These are phyloP conservation scores for Zymoseptoria pseudotritici DNA, from an alignment of 2,329 filamentous ascomycete genomes.

Conservation along the genomic window DNA sequence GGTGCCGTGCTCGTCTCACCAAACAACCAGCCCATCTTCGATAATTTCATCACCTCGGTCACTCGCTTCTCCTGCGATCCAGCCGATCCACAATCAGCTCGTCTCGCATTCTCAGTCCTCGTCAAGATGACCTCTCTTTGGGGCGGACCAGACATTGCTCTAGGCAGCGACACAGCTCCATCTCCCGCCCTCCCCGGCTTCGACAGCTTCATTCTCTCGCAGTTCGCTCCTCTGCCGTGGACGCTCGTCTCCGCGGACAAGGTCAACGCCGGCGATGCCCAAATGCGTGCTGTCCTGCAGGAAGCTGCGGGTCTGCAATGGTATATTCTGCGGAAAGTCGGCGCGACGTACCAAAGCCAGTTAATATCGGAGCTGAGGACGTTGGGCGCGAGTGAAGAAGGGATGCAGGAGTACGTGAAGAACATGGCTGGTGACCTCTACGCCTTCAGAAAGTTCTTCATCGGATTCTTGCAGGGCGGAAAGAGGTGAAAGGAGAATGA, in stretches of 20 bases:
- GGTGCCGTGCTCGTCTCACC: constrained; percentile 82
- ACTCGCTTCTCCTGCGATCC: constrained; percentile 76
- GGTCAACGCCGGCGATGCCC: constrained; percentile 81
- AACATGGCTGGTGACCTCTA: constrained; percentile 40
- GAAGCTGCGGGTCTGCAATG: constrained; percentile 86
- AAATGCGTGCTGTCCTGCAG: constrained; percentile 76
- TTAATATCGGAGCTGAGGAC: constrained; percentile 57
- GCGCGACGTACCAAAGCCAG: constrained; percentile 67
- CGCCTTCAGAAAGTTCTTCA: constrained; percentile 41
- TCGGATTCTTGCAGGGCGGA: constrained; percentile 34
- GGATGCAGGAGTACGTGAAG: constrained; percentile 58
- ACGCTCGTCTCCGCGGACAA: constrained; percentile 69
- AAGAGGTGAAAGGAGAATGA: constrained; percentile 5
- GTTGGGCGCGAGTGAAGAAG: constrained; percentile 58
- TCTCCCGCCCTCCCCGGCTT: constrained; percentile 69
- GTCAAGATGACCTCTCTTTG: constrained; percentile 77
- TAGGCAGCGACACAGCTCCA: constrained; percentile 41
- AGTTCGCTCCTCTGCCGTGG: constrained; percentile 88
- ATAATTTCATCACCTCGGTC: constrained; percentile 77
- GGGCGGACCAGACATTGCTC: constrained; percentile 71
- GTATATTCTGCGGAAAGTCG: constrained; percentile 83
- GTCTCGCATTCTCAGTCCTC: constrained; percentile 75
- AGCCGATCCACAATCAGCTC: constrained; percentile 56
- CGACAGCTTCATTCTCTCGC: constrained; percentile 79
- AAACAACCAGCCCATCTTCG: constrained; percentile 84